phyloP scores from a whole-genome alignment of 495 filamentous ascomycete genomes.

The Aspergillus egyptiacus region DNA sequence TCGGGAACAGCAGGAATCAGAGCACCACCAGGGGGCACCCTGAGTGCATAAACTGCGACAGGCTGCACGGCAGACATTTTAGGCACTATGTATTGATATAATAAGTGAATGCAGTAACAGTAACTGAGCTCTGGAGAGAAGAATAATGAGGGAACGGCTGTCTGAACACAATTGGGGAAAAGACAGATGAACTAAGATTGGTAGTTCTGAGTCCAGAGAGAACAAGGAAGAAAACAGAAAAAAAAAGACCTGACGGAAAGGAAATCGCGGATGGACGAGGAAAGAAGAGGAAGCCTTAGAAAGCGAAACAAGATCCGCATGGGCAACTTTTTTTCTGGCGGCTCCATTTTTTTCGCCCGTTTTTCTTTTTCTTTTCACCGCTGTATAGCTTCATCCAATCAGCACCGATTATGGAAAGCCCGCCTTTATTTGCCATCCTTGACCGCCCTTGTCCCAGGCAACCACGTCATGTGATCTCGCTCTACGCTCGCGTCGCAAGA shows the following conservation, averaged over 20 bases:
- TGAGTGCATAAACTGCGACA: slow-evolving; percentile 82
- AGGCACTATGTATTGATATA: slow-evolving; percentile 2
- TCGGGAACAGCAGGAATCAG: slow-evolving; percentile 68
- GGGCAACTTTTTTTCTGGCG: slow-evolving; percentile 16
- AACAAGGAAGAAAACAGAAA: slow-evolving; percentile 15
- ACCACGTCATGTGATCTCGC: slow-evolving; percentile 15
- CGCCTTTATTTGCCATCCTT: slow-evolving; percentile 20
- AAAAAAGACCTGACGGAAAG: slow-evolving; percentile 15
- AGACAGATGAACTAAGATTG: slow-evolving; percentile 5
- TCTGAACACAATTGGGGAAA: slow-evolving; percentile 15
- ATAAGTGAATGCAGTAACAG: slow-evolving; percentile 3
- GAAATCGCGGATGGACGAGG: slow-evolving; percentile 1
- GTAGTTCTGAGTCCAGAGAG: neutral
- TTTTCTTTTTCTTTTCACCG: slow-evolving; percentile 14
- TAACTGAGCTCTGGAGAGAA: slow-evolving; percentile 18
- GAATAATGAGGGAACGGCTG: slow-evolving; percentile 20
- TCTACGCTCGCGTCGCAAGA: slow-evolving; percentile 20
- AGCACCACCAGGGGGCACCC: slow-evolving; percentile 73
- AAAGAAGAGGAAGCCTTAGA: slow-evolving; percentile 9
- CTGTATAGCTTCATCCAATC: slow-evolving; percentile 6
- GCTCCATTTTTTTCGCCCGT: slow-evolving; percentile 21
- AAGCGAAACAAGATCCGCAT: slow-evolving; percentile 7
- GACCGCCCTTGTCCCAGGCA: slow-evolving; percentile 18
- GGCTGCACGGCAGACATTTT: slow-evolving; percentile 58
- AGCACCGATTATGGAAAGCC: slow-evolving; percentile 5